Evolutionary conservation across 768 basidiomycete species (phyloP).

Genomic region (Trametes cubensis): DNA sequence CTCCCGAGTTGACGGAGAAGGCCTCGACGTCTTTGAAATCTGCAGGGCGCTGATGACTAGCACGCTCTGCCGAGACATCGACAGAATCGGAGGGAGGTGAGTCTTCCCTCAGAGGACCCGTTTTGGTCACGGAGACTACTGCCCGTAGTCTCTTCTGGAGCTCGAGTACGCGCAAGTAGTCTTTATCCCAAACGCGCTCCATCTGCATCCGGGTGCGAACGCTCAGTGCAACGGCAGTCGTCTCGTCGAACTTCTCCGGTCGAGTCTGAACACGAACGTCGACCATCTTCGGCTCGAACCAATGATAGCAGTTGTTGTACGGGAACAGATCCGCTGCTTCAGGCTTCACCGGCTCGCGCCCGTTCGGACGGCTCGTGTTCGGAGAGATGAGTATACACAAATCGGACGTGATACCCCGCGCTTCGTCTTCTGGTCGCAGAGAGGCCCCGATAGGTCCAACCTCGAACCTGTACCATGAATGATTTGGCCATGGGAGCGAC

Average conservation of each 20-base stretch:
- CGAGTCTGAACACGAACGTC: not conserved
- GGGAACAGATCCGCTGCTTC: not conserved
- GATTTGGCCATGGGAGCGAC: too few relatives aligned
- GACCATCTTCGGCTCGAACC: not conserved
- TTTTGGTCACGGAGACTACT: too few relatives aligned
- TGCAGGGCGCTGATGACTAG: too few relatives aligned
- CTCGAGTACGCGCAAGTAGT: too few relatives aligned
- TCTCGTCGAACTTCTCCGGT: not conserved
- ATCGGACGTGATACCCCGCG: not conserved
- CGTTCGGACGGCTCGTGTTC: not conserved
- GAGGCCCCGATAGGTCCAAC: not conserved
- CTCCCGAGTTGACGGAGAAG: too few relatives aligned
- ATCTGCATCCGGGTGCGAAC: slow-evolving; percentile 4
- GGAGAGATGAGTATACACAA: slow-evolving; percentile 13
- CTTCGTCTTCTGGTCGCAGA: not conserved
- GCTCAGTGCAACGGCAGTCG: not conserved
- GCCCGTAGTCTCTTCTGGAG: too few relatives aligned
- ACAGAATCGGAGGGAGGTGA: too few relatives aligned
- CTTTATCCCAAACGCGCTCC: not conserved
- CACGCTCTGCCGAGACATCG: too few relatives aligned
- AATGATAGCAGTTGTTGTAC: slow-evolving; percentile 16
- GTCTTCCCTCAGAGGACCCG: too few relatives aligned
- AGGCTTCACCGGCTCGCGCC: not conserved
- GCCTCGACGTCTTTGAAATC: too few relatives aligned
- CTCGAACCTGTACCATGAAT: not conserved